phyloP scores from a whole-genome alignment of 129 eudicot genomes.

The Saposhnikovia divaricata region DNA sequence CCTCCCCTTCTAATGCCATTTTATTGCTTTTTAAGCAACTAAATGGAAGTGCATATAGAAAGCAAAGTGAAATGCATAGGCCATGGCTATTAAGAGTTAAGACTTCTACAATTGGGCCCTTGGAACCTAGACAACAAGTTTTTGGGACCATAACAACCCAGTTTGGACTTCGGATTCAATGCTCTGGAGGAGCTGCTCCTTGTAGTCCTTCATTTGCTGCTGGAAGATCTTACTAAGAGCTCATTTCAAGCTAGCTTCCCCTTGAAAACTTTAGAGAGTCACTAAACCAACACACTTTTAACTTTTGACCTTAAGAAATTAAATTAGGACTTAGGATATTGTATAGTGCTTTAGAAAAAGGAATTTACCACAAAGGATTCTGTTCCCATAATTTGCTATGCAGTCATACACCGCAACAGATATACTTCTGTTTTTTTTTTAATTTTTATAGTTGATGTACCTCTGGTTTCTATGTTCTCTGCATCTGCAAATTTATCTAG shows the following conservation, averaged over 20 bases:
- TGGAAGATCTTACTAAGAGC: background rate
- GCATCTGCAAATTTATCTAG: background rate
- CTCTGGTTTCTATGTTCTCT: too few relatives aligned
- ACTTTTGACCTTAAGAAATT: background rate
- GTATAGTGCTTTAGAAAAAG: background rate
- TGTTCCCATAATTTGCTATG: background rate
- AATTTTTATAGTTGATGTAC: background rate
- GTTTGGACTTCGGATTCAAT: background rate
- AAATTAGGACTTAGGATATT: background rate
- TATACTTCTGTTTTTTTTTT: background rate
- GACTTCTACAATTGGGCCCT: background rate
- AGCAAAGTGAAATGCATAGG: background rate
- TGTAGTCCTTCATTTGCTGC: background rate
- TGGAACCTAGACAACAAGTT: background rate
- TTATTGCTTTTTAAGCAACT: background rate
- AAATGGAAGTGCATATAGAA: background rate
- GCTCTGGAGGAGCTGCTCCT: background rate
- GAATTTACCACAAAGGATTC: background rate
- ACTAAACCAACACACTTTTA: too few relatives aligned
- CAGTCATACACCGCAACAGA: background rate
- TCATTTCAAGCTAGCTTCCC: background rate
- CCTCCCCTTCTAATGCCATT: background rate
- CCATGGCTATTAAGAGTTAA: background rate
- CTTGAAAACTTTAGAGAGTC: background rate
- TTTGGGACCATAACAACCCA: background rate